phyloP scores from a whole-genome alignment of 2,329 filamentous ascomycete species.

The Stagonosporopsis chrysanthemi region DNA sequence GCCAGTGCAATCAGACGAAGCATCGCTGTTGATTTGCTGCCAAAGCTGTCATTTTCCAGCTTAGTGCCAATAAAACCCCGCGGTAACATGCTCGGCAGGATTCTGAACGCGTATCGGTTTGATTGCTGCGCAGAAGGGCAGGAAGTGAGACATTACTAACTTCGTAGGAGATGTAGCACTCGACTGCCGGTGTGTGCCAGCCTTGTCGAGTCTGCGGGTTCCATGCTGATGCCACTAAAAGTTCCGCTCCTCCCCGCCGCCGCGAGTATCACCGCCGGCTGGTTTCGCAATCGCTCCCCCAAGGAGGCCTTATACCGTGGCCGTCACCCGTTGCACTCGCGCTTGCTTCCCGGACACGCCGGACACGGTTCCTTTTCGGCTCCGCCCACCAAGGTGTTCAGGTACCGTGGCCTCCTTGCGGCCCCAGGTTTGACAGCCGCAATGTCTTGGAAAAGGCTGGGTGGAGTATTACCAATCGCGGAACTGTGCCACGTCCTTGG shows the following conservation, averaged over 20 bases:
- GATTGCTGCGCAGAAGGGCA: conserved; percentile 5
- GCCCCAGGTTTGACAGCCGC: conserved; percentile 14
- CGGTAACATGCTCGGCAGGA: conserved; percentile 17
- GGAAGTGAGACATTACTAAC: conserved; percentile 16
- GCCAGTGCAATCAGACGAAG: conserved; percentile 11
- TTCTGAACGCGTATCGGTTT: conserved; percentile 16
- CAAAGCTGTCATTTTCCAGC: neutral
- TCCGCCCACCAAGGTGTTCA: conserved; percentile 13
- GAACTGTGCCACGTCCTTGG: neutral
- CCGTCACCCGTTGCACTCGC: conserved; percentile 2
- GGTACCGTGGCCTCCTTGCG: conserved; percentile 5
- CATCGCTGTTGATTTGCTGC: conserved; percentile 1
- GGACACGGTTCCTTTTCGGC: conserved; percentile 11
- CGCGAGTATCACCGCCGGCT: conserved; percentile 13
- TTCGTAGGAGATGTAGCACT: conserved; percentile 2
- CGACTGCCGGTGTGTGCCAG: conserved; percentile 15
- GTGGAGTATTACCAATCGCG: conserved; percentile 7
- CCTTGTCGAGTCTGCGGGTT: conserved; percentile 8
- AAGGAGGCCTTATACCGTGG: conserved; percentile 4
- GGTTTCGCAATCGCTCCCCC: conserved; percentile 6
- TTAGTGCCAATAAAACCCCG: conserved; percentile 1
- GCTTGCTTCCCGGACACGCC: conserved; percentile 8
- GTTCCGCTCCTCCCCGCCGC: conserved; percentile 20
- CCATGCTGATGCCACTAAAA: conserved; percentile 11
- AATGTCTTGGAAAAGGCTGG: conserved; percentile 4